Evolutionary conservation across 2,329 filamentous ascomycete species (phyloP).

Genomic region (Curvularia verruculosa): DNA sequence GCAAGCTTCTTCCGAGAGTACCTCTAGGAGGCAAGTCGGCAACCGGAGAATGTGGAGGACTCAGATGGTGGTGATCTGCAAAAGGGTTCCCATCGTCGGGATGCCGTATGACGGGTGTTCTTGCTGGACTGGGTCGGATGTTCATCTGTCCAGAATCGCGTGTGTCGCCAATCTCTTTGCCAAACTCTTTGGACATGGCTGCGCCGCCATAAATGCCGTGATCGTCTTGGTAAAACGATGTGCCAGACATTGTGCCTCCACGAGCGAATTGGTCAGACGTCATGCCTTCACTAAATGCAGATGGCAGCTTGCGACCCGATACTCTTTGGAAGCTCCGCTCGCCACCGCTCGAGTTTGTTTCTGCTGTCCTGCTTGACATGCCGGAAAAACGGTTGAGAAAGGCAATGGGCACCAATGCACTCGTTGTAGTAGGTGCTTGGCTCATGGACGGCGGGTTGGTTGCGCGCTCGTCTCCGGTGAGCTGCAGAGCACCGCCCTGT

Average conservation of each 20-base stretch:
- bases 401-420: conserved; percentile 46
- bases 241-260: conserved; percentile 43
- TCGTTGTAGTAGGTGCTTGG: conserved; percentile 45
- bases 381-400: conserved; percentile 50
- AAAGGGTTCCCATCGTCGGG: conserved; percentile 38
- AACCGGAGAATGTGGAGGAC: conserved; percentile 49
- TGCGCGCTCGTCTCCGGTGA: conserved; percentile 35
- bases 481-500: conserved; percentile 38
- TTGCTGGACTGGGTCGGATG: conserved; percentile 63
- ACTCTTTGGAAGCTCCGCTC: conserved; percentile 56
- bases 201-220: conserved; percentile 50
- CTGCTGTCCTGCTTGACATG: conserved; percentile 45
- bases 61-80: conserved; percentile 38
- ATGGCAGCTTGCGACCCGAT: conserved; percentile 57
- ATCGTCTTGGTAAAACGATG: conserved; percentile 55
- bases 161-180: conserved; percentile 38
- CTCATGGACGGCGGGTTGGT: conserved; percentile 48
- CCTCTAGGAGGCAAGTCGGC: conserved; percentile 33
- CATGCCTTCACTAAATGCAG: conserved; percentile 57
- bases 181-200: conserved; percentile 28
- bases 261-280: conserved; percentile 47
- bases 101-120: conserved; percentile 65
- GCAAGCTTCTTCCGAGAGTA: conserved; percentile 52
- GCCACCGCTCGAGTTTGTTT: conserved; percentile 42
- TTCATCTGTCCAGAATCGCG: conserved; percentile 35